Evolutionary conservation across 225 moss, liverwort and hornwort species (phyloP), one percentile per base, ranked within the genome.

Genomic region (Physcomitrellopsis africana): DNA sequence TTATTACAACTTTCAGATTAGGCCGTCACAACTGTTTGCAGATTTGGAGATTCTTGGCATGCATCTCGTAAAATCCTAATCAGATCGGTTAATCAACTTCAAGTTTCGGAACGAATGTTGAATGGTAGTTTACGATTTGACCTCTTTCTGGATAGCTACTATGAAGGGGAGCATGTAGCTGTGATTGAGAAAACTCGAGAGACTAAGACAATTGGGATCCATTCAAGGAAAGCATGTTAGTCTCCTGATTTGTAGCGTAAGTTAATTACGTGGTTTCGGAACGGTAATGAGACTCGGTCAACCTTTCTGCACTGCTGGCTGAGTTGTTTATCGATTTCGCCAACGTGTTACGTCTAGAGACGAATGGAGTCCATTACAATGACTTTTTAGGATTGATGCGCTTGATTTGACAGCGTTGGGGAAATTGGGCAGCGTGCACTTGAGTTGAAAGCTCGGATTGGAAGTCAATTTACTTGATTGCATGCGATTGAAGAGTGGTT

Each of bases 261-360:
- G 32, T 7, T 37, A 37, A 37, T 37, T 37, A 5, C 32, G 32
- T 37, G 32, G 32, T 37, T 37, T 37, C 32, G 32, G 32, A 37
- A 37, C 32, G 32, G 1, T 37, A 37, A 37, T 5, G 32, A 29
- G 83, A 83, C 76, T 56, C 60, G 63, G 76, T 80, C 76, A 83
- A 80, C 67, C 19, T 24, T 13, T 74, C 12, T 60, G 52, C 17
- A 56, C 43, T 51, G 29, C 51, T 27, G 22, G 77, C 42, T 8
- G 26, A 53, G 70, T 47, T 2, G 41, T 52, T 72, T 66, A 19
- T 60, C 52, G 65, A 51, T 61, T 29, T 52, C 44, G 23, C 1
- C 23, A 10, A 41, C 41, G 19, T 51, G 26, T 42, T 37, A 37
- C 32, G 56, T 27, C 32, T 5, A 15, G 57, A 37, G 60, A 19